Evolutionary conservation across 1,139 yeast genomes (phyloP).

Genomic region (Debaryomyces sp.): DNA sequence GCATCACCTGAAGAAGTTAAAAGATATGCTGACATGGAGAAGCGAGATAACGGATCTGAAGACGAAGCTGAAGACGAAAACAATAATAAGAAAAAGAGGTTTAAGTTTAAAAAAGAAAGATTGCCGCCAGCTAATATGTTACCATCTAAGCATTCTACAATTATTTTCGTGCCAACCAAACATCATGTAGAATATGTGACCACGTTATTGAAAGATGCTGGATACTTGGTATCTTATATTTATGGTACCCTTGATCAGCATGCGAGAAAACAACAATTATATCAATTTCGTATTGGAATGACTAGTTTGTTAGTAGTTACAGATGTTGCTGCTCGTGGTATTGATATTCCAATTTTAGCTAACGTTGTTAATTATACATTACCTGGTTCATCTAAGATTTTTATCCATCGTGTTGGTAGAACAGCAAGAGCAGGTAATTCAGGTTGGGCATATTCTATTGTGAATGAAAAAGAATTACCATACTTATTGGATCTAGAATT

Average conservation of each 20-base stretch:
- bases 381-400: conserved; percentile 91
- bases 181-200: conserved; percentile 96
- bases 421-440: conserved; percentile 98
- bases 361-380: conserved; percentile 89
- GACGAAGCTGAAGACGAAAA: conserved; percentile 47
- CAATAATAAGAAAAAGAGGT: conserved; percentile 36
- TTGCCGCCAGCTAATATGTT: conserved; percentile 79
- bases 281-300: conserved; percentile 81
- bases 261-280: conserved; percentile 88
- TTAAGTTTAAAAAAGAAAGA: conserved; percentile 53
- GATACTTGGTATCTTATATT: conserved; percentile 84
- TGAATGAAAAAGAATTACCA: conserved; percentile 84
- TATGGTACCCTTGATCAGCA: conserved; percentile 95
- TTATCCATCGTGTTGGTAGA: conserved; percentile 97
- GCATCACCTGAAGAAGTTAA: conserved; percentile 69
- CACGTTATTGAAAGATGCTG: conserved; percentile 67
- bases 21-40: conserved; percentile 51
- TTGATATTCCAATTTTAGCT: conserved; percentile 95
- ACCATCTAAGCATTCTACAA: conserved; percentile 85
- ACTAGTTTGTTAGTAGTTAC: conserved; percentile 89
- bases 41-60: conserved; percentile 47
- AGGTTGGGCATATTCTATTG: conserved; percentile 97
- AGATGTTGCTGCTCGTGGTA: conserved; percentile 99
- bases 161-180: conserved; percentile 93
- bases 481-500: conserved; percentile 88